A percentile compares a stretch with the other conserved stretches of the same genome.
phyloP scores from a whole-genome alignment of 2,329 filamentous ascomycete species.

The Penicillium sp. region DNA sequence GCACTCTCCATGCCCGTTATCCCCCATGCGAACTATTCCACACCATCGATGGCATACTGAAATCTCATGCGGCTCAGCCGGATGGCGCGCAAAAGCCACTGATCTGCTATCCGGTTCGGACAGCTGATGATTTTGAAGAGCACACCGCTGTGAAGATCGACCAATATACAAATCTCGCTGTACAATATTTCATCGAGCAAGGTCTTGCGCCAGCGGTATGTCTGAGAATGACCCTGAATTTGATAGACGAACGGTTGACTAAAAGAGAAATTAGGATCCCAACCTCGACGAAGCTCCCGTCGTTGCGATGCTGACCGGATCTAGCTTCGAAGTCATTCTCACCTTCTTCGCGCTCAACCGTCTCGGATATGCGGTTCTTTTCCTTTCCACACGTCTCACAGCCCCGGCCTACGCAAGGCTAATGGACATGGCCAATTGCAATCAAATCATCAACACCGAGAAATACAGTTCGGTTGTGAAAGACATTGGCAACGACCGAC shows the following conservation, averaged over 20 bases:
- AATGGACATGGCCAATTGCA: conserved; percentile 47
- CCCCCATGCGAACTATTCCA: conserved; percentile 22
- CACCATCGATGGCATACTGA: conserved; percentile 27
- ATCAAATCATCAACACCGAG: conserved; percentile 20
- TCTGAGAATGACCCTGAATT: background rate
- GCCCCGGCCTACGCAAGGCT: conserved; percentile 55
- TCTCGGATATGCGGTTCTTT: conserved; percentile 59
- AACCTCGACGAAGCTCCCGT: conserved; percentile 42
- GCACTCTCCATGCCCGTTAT: conserved; percentile 27
- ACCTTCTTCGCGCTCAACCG: conserved; percentile 59
- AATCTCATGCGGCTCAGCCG: conserved; percentile 22
- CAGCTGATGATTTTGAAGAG: conserved; percentile 25
- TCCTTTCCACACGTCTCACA: conserved; percentile 60
- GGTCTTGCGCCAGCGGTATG: conserved; percentile 25
- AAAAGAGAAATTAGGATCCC: conserved; percentile 15
- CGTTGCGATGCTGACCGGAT: conserved; percentile 58
- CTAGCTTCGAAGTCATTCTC: conserved; percentile 60
- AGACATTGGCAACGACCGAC: conserved; percentile 21
- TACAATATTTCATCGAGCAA: conserved; percentile 22
- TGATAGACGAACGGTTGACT: background rate
- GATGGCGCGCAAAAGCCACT: conserved; percentile 19
- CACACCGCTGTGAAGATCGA: conserved; percentile 26
- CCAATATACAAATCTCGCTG: conserved; percentile 27
- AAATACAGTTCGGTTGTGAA: conserved; percentile 27
- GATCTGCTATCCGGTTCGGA: conserved; percentile 24